These are phyloP conservation scores for Meira nashicola DNA, from an alignment of 1,284 basidiomycete genomes.

Conservation along the genomic window DNA sequence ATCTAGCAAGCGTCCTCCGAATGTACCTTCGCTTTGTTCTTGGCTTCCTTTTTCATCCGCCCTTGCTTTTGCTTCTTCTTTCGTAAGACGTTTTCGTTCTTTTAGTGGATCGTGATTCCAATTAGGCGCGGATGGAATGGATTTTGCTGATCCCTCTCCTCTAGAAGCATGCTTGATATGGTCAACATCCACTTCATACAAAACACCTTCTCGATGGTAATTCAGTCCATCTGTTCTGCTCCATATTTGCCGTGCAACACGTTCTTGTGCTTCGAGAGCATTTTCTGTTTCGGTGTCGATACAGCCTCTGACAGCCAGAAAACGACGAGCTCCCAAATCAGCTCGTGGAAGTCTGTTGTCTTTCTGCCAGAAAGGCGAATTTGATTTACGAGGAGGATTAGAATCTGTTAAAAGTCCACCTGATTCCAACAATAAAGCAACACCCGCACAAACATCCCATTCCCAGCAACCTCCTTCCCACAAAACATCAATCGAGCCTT, in stretches of 20 bases:
- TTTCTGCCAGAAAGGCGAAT: conserved; percentile 12
- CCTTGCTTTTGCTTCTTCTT: conserved; percentile 4
- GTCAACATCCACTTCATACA: conserved; percentile 5
- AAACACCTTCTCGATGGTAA: conserved; percentile 21
- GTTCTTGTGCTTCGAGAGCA: conserved; percentile 29
- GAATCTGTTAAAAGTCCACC: conserved; percentile 43
- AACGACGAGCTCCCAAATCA: conserved; percentile 39
- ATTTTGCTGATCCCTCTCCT: not conserved
- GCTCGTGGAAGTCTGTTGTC: conserved; percentile 22
- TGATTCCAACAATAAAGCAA: conserved; percentile 36
- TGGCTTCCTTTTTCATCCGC: not conserved
- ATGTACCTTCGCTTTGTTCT: not conserved
- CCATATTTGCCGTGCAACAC: conserved; percentile 40
- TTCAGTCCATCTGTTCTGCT: conserved; percentile 28
- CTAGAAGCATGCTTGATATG: too few relatives aligned
- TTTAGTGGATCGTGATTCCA: not conserved
- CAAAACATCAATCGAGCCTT: conserved; percentile 41
- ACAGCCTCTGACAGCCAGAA: conserved; percentile 41
- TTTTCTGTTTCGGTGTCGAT: conserved; percentile 26
- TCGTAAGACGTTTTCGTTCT: conserved; percentile 3
- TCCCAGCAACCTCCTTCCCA: conserved; percentile 51
- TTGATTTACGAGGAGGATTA: conserved; percentile 25
- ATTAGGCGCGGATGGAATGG: not conserved
- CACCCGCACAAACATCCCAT: conserved; percentile 48
- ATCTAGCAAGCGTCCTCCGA: conserved; percentile 5